Evolutionary conservation across 495 filamentous ascomycete species (phyloP).

Genomic region (Evernia prunastri): DNA sequence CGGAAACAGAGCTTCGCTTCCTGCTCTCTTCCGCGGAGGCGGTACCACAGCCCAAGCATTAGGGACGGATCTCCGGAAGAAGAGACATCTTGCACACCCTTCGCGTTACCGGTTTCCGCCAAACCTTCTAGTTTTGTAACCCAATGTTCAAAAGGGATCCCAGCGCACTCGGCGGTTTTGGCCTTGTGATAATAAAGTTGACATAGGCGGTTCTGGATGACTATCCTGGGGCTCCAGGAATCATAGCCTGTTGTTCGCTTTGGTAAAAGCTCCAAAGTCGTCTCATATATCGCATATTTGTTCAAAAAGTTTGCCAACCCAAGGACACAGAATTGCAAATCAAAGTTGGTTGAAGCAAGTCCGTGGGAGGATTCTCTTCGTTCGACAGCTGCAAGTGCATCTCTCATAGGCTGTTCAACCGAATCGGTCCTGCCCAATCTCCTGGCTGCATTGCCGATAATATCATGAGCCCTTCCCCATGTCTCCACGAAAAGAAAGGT

Average conservation of each 20-base stretch:
- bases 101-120: not conserved
- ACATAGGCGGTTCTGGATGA: not conserved
- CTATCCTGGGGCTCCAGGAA: not conserved
- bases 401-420: not conserved
- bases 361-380: not conserved
- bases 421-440: not conserved
- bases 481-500: not conserved
- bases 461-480: not conserved
- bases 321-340: not conserved
- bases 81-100: not conserved
- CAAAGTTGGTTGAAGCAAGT: not conserved
- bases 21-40: slow-evolving; percentile 5
- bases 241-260: not conserved
- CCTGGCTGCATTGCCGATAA: not conserved
- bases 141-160: not conserved
- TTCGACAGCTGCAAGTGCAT: not conserved
- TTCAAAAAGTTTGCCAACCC: not conserved
- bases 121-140: not conserved
- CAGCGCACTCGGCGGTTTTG: not conserved
- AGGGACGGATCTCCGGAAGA: not conserved
- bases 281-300: not conserved
- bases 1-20: slow-evolving; percentile 9
- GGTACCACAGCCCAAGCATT: slow-evolving; percentile 8
- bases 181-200: slow-evolving; percentile 9
- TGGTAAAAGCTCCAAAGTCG: not conserved